Conservation (phyloP, 805 yeast species). For the Barnettozyma wickerhamii region DNA sequence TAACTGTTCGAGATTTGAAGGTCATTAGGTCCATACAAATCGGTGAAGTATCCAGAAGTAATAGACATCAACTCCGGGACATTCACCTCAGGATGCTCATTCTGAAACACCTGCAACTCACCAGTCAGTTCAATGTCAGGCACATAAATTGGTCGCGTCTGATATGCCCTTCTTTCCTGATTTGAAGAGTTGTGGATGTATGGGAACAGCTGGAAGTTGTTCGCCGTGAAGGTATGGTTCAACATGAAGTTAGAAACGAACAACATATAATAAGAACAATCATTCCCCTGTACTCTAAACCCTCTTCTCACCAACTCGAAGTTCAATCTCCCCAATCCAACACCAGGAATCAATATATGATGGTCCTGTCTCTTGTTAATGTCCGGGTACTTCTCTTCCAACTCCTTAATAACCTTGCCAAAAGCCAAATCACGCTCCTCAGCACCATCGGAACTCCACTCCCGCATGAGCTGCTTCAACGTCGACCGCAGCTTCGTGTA, state of each 20-base stretch:
- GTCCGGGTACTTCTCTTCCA: conserved; percentile 35
- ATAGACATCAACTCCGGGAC: conserved; percentile 58
- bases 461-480: conserved; percentile 53
- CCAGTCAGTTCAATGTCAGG: conserved; percentile 49
- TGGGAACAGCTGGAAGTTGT: conserved; percentile 45
- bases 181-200: conserved; percentile 50
- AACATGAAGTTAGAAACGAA: conserved; percentile 50
- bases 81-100: conserved; percentile 35
- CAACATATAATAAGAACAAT: conserved; percentile 61
- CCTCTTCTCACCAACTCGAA: conserved; percentile 51
- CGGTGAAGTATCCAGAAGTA: conserved; percentile 69
- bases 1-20: conserved; percentile 15
- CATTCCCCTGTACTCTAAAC: conserved; percentile 63
- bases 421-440: conserved; percentile 40
- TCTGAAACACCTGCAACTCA: conserved; percentile 29
- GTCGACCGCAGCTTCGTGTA: conserved; percentile 54
- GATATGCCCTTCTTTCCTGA: conserved; percentile 39
- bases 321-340: conserved; percentile 59
- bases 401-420: conserved; percentile 30
- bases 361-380: conserved; percentile 32
- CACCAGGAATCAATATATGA: conserved; percentile 56
- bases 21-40: conserved; percentile 51
- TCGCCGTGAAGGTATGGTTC: conserved; percentile 39
- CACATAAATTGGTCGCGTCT: conserved; percentile 44
- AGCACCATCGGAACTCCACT: conserved; percentile 55